These are phyloP conservation scores for Hymenotorrendiella dingleyae DNA, from an alignment of 2,329 filamentous ascomycete genomes.

Conservation along the genomic window DNA sequence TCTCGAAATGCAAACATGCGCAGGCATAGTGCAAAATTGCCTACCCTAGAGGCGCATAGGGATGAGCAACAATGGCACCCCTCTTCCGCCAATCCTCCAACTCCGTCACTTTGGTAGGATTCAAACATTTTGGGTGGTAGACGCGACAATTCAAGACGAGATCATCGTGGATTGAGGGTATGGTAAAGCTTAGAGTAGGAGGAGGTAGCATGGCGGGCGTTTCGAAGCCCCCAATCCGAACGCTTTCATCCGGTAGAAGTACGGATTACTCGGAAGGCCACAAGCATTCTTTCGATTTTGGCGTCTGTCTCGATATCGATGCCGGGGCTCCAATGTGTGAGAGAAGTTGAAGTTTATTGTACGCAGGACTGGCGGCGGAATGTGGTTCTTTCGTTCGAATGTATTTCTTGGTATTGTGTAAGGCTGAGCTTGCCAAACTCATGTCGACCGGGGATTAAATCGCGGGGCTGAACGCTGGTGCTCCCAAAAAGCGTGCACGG, in stretches of 20 bases:
- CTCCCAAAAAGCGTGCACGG: no score
- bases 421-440: no score
- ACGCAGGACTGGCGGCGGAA: no score
- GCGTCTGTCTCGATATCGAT: no score
- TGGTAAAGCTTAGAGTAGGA: slow-evolving; percentile 61
- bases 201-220: slow-evolving; percentile 44
- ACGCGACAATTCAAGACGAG: slow-evolving; percentile 73
- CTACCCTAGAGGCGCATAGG: slow-evolving; percentile 75
- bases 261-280: no score
- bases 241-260: slow-evolving; percentile 15
- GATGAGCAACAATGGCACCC: slow-evolving; percentile 73
- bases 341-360: no score
- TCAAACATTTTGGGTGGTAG: slow-evolving; percentile 59
- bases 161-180: slow-evolving; percentile 80
- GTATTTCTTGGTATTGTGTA: no score
- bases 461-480: no score
- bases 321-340: no score
- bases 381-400: no score
- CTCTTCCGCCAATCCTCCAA: slow-evolving; percentile 33
- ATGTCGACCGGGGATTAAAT: no score
- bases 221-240: slow-evolving; percentile 9
- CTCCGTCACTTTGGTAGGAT: slow-evolving; percentile 16
- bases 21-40: background rate
- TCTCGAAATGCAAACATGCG: background rate
- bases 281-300: no score